phyloP scores from a whole-genome alignment of 2,329 filamentous ascomycete genomes.

The Pleochaeta shiraiana region DNA sequence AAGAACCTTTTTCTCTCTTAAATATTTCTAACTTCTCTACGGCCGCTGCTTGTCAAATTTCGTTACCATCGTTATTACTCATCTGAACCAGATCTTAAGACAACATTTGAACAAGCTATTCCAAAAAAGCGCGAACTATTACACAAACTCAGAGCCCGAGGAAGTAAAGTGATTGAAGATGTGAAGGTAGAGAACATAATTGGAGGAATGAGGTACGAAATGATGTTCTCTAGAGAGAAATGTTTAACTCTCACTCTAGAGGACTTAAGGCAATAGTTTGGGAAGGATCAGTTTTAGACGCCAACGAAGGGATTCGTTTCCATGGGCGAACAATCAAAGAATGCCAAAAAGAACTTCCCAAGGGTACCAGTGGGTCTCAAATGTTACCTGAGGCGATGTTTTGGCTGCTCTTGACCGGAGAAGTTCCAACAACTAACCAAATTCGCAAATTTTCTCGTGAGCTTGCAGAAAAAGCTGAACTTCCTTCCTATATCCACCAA shows the following conservation, averaged over 20 bases:
- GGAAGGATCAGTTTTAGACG: conserved; percentile 94
- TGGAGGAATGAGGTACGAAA: conserved; percentile 63
- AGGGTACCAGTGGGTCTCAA: conserved; percentile 77
- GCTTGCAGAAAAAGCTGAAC: conserved; percentile 62
- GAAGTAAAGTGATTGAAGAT: conserved; percentile 66
- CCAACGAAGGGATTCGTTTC: conserved; percentile 95
- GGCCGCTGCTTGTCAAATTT: conserved; percentile 17
- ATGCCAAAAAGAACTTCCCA: conserved; percentile 82
- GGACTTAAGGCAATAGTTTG: conserved; percentile 96
- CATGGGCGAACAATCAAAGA: conserved; percentile 97
- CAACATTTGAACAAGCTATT: conserved; percentile 62
- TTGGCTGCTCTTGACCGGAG: conserved; percentile 88
- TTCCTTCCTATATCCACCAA: conserved; percentile 66
- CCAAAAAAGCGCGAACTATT: conserved; percentile 84
- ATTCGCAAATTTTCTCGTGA: conserved; percentile 66
- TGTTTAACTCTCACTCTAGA: conserved; percentile 19
- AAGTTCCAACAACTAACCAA: conserved; percentile 68
- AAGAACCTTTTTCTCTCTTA: conserved; percentile 7
- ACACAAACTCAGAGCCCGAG: conserved; percentile 78
- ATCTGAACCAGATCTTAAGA: conserved; percentile 81
- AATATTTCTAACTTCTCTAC: conserved; percentile 10
- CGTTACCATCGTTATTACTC: conserved; percentile 24
- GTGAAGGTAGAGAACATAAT: conserved; percentile 88
- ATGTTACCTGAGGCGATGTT: conserved; percentile 99
- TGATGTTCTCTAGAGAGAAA: neutral